phyloP scores from a whole-genome alignment of 2,329 filamentous ascomycete species.

The Colletotrichum chrysophilum region DNA sequence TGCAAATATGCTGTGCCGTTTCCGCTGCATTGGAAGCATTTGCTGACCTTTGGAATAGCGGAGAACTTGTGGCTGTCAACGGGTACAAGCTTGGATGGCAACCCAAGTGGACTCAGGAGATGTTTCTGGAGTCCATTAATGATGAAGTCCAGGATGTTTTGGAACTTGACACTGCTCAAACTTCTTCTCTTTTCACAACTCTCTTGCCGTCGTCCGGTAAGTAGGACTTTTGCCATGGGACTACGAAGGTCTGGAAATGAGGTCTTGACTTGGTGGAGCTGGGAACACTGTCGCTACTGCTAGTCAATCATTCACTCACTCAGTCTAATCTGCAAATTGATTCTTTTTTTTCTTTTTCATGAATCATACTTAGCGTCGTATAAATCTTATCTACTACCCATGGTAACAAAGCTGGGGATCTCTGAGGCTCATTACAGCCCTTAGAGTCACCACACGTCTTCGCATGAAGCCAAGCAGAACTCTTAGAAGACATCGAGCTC shows the following conservation, averaged over 20 bases:
- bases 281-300: background rate
- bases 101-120: slow-evolving; percentile 30
- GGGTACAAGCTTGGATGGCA: slow-evolving; percentile 29
- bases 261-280: background rate
- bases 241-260: background rate
- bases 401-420: rapidly evolving
- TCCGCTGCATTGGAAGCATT: background rate
- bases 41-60: background rate
- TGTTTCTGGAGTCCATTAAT: slow-evolving; percentile 29
- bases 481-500: background rate
- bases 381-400: background rate
- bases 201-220: background rate
- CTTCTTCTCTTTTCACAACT: background rate
- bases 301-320: background rate
- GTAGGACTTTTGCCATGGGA: background rate
- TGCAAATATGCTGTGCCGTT: background rate
- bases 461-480: background rate
- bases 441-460: background rate
- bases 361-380: background rate
- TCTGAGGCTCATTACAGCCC: background rate
- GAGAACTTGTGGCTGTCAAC: slow-evolving; percentile 25
- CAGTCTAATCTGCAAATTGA: background rate
- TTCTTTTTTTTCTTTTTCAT: background rate
- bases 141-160: slow-evolving; percentile 29
- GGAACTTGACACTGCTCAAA: slow-evolving; percentile 20